A percentile compares a stretch with the other conserved stretches of the same genome.
Conservation (phyloP, 208 protist genomes). For the Herpetomonas samuelpessoai region DNA sequence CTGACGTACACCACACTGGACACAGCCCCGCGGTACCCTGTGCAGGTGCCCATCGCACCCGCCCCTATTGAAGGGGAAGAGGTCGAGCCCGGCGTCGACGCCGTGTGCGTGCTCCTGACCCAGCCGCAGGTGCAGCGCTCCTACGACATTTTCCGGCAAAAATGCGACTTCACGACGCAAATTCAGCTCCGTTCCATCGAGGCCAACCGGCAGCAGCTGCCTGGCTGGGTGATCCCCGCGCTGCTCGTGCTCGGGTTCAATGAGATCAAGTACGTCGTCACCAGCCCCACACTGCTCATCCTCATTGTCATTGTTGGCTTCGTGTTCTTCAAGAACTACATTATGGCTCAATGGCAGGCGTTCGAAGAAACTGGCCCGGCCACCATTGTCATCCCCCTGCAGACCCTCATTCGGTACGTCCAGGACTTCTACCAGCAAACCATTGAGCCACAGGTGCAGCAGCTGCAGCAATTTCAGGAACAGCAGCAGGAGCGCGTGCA, state of each 20-base stretch:
- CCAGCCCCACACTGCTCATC: slow-evolving; percentile 61
- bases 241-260: slow-evolving; percentile 79
- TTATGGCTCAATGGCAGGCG: slow-evolving; percentile 66
- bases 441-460: background rate
- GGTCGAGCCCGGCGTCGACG: slow-evolving; percentile 17
- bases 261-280: slow-evolving; percentile 78
- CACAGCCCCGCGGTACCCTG: slow-evolving; percentile 34
- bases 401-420: slow-evolving; percentile 26
- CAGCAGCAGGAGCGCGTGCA: background rate
- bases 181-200: slow-evolving; percentile 71
- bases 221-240: slow-evolving; percentile 70
- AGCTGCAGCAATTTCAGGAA: background rate
- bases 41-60: slow-evolving; percentile 24
- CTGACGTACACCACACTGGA: slow-evolving; percentile 51
- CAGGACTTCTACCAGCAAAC: slow-evolving; percentile 1
- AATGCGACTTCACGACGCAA: slow-evolving; percentile 84
- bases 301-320: slow-evolving; percentile 36
- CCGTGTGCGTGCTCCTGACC: slow-evolving; percentile 59
- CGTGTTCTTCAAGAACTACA: slow-evolving; percentile 66
- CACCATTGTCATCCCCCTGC: slow-evolving; percentile 49
- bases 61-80: slow-evolving; percentile 14
- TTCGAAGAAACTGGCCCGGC: slow-evolving; percentile 74
- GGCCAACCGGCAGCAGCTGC: slow-evolving; percentile 50
- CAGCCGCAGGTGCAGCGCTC: slow-evolving; percentile 45
- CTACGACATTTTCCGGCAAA: slow-evolving; percentile 72